These are phyloP conservation scores for Westerdykella sp. DNA, from an alignment of 2,329 filamentous ascomycete genomes.

Conservation along the genomic window DNA sequence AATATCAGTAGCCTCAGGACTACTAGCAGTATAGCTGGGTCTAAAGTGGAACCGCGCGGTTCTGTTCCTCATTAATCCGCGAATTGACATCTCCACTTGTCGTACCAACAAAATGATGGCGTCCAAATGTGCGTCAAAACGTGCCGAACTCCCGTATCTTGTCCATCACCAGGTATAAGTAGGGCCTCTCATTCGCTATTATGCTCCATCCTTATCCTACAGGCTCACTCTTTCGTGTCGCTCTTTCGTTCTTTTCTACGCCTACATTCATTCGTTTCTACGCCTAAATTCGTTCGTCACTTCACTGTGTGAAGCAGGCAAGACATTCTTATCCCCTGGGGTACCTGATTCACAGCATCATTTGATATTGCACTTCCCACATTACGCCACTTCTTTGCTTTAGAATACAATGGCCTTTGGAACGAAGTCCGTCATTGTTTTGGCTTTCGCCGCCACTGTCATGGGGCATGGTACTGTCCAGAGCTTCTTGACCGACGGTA, in stretches of 20 bases:
- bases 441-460: conserved; percentile 36
- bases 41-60: not conserved
- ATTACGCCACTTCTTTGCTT: not conserved
- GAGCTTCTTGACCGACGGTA: conserved; percentile 44
- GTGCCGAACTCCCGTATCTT: not conserved
- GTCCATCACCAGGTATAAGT: not conserved
- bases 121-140: not conserved
- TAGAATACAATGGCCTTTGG: conserved; percentile 6
- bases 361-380: conserved; percentile 1
- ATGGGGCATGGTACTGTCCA: conserved; percentile 44
- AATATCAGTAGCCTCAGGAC: no score
- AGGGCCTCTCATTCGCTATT: not conserved
- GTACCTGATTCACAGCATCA: conserved; percentile 1
- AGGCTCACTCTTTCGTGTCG: not conserved
- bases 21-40: not conserved
- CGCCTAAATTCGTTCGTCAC: conserved; percentile 3
- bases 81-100: not conserved
- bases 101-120: not conserved
- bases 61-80: not conserved
- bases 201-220: not conserved
- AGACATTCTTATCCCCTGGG: conserved; percentile 5
- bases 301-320: conserved; percentile 13
- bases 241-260: conserved; percentile 5
- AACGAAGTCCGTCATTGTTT: conserved; percentile 17
- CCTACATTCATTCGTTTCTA: conserved; percentile 3